phyloP scores from a whole-genome alignment of 495 filamentous ascomycete genomes.

The Neurospora sp. region DNA sequence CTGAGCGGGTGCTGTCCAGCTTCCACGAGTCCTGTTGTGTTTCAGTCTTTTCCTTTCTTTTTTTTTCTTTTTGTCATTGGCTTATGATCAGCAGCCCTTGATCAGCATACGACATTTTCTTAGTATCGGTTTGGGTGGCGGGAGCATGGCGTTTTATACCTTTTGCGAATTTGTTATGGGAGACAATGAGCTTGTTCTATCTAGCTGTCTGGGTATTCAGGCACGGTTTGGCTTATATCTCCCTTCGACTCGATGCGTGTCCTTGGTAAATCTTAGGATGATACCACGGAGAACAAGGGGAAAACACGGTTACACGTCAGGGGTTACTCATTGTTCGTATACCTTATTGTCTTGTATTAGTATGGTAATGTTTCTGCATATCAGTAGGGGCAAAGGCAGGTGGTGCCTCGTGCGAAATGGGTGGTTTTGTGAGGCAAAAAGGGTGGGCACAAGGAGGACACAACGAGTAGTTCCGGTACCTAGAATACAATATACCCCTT shows the following conservation, averaged over 20 bases:
- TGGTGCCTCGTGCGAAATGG: background rate
- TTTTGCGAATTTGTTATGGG: background rate
- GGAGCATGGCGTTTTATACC: background rate
- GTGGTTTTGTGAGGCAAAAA: background rate
- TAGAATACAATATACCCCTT: background rate
- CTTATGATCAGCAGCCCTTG: background rate
- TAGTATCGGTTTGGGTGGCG: background rate
- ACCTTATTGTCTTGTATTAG: background rate
- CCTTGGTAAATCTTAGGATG: background rate
- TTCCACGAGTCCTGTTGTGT: background rate
- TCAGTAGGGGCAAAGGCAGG: background rate
- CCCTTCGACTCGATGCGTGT: background rate
- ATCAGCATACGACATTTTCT: background rate
- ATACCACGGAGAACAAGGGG: background rate
- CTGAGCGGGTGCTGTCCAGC: constrained; percentile 7
- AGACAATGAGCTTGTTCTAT: background rate
- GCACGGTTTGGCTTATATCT: background rate
- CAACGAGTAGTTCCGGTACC: background rate
- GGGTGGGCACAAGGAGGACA: background rate
- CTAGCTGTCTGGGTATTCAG: background rate
- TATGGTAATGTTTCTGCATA: background rate
- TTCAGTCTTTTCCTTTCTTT: constrained; percentile 1
- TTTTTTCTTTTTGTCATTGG: constrained; percentile 1
- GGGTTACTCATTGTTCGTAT: background rate
- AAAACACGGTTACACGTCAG: background rate